A percentile compares a stretch with the other conserved stretches of the same genome.
These are phyloP conservation scores for Phoenix roebelenii DNA, from an alignment of 176 grass and related monocot species.

Conservation along the genomic window DNA sequence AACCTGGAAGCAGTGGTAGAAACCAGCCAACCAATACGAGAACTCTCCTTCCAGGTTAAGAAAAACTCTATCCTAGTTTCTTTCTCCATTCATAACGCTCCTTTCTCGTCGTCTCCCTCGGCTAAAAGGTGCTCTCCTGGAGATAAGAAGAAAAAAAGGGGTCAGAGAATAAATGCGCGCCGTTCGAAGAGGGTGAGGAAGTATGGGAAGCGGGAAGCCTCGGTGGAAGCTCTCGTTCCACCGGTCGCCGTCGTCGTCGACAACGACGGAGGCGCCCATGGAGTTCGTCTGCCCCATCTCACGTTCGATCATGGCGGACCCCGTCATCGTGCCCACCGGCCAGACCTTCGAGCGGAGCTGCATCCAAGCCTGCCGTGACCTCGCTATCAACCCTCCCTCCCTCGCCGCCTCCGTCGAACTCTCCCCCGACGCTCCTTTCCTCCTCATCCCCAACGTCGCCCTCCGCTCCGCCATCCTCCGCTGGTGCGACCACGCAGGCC, in stretches of 20 bases:
- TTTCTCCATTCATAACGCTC: no score
- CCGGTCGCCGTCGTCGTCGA: conserved; percentile 18
- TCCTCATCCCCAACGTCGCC: conserved; percentile 69
- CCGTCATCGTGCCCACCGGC: conserved; percentile 44
- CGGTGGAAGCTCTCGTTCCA: conserved; percentile 43
- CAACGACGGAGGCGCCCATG: conserved; percentile 41
- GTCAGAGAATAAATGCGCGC: no score
- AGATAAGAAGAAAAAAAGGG: no score
- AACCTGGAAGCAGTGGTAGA: no score
- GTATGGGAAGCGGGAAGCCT: neutral
- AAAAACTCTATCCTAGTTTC: no score
- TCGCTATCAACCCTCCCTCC: conserved; percentile 48
- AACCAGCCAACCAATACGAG: no score
- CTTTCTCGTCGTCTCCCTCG: no score
- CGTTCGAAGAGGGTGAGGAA: no score
- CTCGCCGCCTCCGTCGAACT: conserved; percentile 38
- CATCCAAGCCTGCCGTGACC: conserved; percentile 67
- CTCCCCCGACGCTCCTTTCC: conserved; percentile 27
- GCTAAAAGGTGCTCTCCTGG: no score
- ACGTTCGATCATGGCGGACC: conserved; percentile 76
- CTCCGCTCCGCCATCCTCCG: conserved; percentile 70
- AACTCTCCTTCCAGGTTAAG: no score
- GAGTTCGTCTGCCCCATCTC: conserved; percentile 96
- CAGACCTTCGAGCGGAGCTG: conserved; percentile 83
- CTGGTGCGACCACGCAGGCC: conserved; percentile 57